phyloP scores from a whole-genome alignment of 495 filamentous ascomycete species.

The Apiosordaria backusii region DNA sequence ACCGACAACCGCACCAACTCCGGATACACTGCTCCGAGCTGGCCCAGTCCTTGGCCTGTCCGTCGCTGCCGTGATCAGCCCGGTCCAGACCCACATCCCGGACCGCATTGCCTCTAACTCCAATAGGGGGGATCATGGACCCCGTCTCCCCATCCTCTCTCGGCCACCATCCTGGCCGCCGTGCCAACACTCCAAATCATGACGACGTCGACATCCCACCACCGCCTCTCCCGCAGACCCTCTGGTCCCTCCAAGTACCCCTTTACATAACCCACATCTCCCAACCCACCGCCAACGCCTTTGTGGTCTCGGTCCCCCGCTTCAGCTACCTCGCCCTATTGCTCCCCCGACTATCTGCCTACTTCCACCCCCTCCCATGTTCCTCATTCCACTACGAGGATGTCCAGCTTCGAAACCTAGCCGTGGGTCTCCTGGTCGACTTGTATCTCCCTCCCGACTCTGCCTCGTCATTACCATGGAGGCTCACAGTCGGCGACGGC shows the following conservation, averaged over 20 bases:
- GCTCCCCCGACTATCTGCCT: slow-evolving; percentile 71
- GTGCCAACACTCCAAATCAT: neutral
- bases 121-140: too few species aligned
- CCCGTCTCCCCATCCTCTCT: neutral
- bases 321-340: slow-evolving; percentile 73
- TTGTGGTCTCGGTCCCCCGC: slow-evolving; percentile 58
- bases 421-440: slow-evolving; percentile 84
- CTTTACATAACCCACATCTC: slow-evolving; percentile 49
- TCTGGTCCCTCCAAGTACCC: slow-evolving; percentile 52
- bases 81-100: neutral
- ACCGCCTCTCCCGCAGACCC: slow-evolving; percentile 36
- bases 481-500: slow-evolving; percentile 56
- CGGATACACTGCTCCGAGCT: neutral
- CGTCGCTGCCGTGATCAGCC: neutral
- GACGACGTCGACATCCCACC: slow-evolving; percentile 9
- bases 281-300: slow-evolving; percentile 37
- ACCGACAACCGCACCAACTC: neutral
- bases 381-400: slow-evolving; percentile 87
- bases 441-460: slow-evolving; percentile 52
- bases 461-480: slow-evolving; percentile 63
- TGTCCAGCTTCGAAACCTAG: slow-evolving; percentile 64
- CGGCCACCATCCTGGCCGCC: neutral
- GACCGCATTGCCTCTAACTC: neutral
- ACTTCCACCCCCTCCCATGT: slow-evolving; percentile 61
- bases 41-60: neutral